These are phyloP conservation scores for Lagenidium sp. DNA, from an alignment of 352 stramenopile genomes.

Conservation along the genomic window DNA sequence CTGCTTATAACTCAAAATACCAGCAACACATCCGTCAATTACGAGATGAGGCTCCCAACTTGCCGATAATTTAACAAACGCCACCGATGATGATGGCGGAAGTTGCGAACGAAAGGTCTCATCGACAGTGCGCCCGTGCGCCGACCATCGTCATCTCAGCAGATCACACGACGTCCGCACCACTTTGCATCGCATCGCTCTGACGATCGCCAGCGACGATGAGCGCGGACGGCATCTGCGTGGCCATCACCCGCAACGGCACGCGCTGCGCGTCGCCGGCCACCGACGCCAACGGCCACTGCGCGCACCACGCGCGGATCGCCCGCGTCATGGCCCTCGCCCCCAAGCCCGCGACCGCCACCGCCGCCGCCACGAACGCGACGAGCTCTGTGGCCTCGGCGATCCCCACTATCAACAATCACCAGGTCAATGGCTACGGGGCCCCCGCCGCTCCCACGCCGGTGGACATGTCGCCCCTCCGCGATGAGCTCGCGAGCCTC, in stretches of 20 bases:
- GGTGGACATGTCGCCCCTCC: neutral
- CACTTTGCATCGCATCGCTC: too few species aligned
- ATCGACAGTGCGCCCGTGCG: too few species aligned
- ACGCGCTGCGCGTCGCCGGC: constrained; percentile 44
- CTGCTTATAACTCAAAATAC: too few species aligned
- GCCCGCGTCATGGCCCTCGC: constrained; percentile 71
- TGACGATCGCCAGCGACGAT: constrained; percentile 57
- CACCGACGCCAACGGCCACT: constrained; percentile 31
- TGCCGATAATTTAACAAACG: too few species aligned
- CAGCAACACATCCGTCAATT: too few species aligned
- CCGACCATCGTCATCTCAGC: constrained; percentile 2
- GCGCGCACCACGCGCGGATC: constrained; percentile 73
- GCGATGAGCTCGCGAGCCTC: neutral
- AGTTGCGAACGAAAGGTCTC: too few species aligned
- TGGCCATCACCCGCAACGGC: constrained; percentile 57
- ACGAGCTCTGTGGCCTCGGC: too few species aligned
- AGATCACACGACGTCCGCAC: too few species aligned
- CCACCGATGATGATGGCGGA: too few species aligned
- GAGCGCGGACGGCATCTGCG: constrained; percentile 30
- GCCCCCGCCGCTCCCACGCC: neutral
- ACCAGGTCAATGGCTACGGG: too few species aligned
- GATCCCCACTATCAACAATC: neutral
- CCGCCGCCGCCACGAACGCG: neutral
- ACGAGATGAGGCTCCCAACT: too few species aligned
- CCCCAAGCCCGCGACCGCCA: constrained; percentile 29